Base-by-base conservation (phyloP, 805 yeast genomes). In the Nakazawaea laoshanensis region DNA sequence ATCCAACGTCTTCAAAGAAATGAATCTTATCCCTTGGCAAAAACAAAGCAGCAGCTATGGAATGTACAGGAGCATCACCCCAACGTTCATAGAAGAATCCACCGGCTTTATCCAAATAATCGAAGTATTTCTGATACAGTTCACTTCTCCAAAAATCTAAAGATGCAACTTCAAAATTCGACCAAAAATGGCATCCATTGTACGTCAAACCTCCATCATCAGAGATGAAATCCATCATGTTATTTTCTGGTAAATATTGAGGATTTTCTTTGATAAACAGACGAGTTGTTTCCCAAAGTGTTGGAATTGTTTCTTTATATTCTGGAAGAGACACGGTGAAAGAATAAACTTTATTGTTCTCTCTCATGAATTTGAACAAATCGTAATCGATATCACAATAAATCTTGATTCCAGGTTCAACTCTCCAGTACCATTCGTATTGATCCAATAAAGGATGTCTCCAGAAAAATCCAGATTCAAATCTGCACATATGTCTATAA, bases 1-100 rank as follows among this genome's bases (percentile, higher is more conserved):
- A 85, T 32, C 95, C 95, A 41, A 85, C 71, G 48, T 85, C 94
- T 39, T 74, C 80, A 52, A 87, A 87, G 66, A 80, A 75, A 50
- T 86, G 94, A 31, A 86, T 59, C 49, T 77, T 63, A 40, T 72
- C 75, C 52, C 70, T 74, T 35, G 81, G 74, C 54, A 84, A 52
- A 61, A 86, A 82, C 43, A 86, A 61, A 4, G 92, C 63, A 14
- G 84, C 95, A 20, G 92, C 95, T 48, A 85, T 77, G 5, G 94
- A 81, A 56, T 85, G 95, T 31, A 85, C 79, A 22, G 95, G 95
- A 18, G 94, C 95, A 57, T 85, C 95, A 46, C 95, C 94, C 95
- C 94, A 84, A 58, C 95, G 70, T 63, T 82, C 87, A 55, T 85
- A 86, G 62, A 81, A 86, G 61, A 86, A 86, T n/a, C 95, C 95